Evolutionary conservation across 306 rosid genomes (phyloP).

Genomic region (Purshia tridentata): DNA sequence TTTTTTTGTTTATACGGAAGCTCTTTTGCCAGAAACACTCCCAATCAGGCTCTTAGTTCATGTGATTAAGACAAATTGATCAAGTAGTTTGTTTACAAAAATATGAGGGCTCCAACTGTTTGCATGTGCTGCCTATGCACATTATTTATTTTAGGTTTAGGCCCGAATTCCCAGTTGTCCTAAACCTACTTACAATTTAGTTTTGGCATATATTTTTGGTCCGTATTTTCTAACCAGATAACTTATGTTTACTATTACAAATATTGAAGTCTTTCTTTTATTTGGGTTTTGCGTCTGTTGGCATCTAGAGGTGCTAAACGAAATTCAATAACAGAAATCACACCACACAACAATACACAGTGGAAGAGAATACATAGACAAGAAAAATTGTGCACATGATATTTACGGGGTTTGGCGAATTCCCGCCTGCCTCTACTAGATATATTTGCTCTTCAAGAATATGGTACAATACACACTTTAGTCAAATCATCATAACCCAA

Average conservation of each 20-base stretch:
- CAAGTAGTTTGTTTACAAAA: not conserved
- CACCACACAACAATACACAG: not conserved
- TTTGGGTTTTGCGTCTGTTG: not conserved
- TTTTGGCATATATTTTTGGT: not conserved
- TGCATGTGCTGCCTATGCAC: not conserved
- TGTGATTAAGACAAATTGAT: not conserved
- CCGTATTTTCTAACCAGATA: not conserved
- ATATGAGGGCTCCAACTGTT: not conserved
- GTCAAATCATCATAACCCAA: not conserved
- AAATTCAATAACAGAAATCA: not conserved
- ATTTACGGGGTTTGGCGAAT: not conserved
- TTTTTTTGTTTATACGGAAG: too few species aligned
- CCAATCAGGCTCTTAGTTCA: not conserved
- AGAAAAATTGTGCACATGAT: not conserved
- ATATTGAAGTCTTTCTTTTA: not conserved
- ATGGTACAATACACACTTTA: not conserved
- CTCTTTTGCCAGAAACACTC: too few species aligned
- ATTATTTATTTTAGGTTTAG: not conserved
- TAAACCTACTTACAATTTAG: not conserved
- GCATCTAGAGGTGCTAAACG: not conserved
- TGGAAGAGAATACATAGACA: not conserved
- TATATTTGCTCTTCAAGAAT: not conserved
- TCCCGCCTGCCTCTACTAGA: not conserved
- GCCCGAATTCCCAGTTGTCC: not conserved
- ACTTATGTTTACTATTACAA: not conserved